Evolutionary conservation across 2,329 filamentous ascomycete species (phyloP), one percentile per base, ranked within the genome.

Genomic region (Cladosporium sp.): DNA sequence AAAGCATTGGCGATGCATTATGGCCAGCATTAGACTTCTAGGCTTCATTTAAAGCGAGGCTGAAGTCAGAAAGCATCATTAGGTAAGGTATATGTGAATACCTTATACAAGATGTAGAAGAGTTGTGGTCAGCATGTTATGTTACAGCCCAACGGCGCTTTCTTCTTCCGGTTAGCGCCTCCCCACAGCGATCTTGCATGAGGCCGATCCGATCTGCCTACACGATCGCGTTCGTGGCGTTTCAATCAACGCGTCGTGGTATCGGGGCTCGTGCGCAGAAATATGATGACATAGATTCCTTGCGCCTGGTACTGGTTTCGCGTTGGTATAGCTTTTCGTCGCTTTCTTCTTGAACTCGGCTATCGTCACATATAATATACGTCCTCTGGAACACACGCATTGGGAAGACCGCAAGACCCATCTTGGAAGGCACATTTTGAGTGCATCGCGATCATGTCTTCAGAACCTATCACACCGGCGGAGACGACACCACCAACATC

Each of bases 401-500:
- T 17, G 8, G n/a, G n/a, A n/a, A 19, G 9, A 9, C 11, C 2
- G 9, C 15, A 17, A n/a, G 25, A 47, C 6, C 25, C n/a, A 47
- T 17, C 42, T 30, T 5, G 6, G 20, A 20, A 19, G 12, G 12
- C 17, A 54, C 30, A 38, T 39, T 40, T 38, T 22, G 20, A 20
- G 9, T 50, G 25, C 25, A 19, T 12, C 25, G 37, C 55, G 36
- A 42, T 37, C 25, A 59, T 59, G 58, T 59, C 50, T 55, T 55
- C 51, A 55, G 58, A 59, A 37, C 40, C 58, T n/a, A 34, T 56
- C 40, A 42, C 40, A 14, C 47, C 54, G 34, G 58, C 49, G n/a
- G 51, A 55, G 17, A 58, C 66, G 17, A 74, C 71, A 58, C 70
- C 71, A 50, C 70, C 72, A 2, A 72, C 70, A 8, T 73, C 72